Evolutionary conservation across 805 yeast genomes (phyloP).

Genomic region (Yamadazyma sp.): DNA sequence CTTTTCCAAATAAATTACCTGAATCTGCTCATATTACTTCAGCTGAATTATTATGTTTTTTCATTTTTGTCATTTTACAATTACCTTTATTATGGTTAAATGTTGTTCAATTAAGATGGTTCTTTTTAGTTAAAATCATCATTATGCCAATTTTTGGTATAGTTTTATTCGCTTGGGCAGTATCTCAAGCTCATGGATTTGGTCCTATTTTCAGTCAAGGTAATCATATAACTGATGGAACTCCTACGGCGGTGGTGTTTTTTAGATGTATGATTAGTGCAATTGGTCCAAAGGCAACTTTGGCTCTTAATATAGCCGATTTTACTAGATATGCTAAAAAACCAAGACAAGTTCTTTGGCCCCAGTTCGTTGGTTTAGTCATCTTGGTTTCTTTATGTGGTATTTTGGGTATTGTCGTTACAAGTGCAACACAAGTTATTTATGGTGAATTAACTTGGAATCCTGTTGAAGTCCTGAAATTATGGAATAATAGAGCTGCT

Average conservation of each 20-base stretch:
- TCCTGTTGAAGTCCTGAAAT: slow-evolving; percentile 46
- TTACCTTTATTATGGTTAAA: slow-evolving; percentile 21
- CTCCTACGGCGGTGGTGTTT: slow-evolving; percentile 13
- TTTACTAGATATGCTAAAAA: slow-evolving; percentile 12
- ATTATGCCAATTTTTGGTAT: slow-evolving; percentile 27
- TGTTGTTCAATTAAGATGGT: slow-evolving; percentile 26
- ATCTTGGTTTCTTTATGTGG: slow-evolving; percentile 10
- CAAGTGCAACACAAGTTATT: slow-evolving; percentile 12
- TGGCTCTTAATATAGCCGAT: slow-evolving; percentile 12
- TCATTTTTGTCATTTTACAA: slow-evolving; percentile 11
- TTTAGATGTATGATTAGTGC: slow-evolving; percentile 11
- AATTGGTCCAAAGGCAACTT: slow-evolving; percentile 13
- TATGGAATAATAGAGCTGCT: slow-evolving; percentile 42
- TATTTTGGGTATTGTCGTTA: slow-evolving; percentile 12
- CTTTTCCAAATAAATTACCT: slow-evolving; percentile 17
- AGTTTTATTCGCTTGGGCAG: slow-evolving; percentile 27
- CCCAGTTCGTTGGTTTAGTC: slow-evolving; percentile 13
- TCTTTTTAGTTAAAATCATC: slow-evolving; percentile 20
- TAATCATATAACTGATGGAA: slow-evolving; percentile 3
- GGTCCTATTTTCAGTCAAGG: slow-evolving; percentile 16
- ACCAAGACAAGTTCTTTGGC: slow-evolving; percentile 7
- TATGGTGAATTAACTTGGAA: slow-evolving; percentile 14
- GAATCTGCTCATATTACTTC: slow-evolving; percentile 13
- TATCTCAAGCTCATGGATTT: slow-evolving; percentile 23
- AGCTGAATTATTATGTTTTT: slow-evolving; percentile 12